Conservation (phyloP, 2,329 filamentous ascomycete species). For the Pseudocercospora musae region DNA sequence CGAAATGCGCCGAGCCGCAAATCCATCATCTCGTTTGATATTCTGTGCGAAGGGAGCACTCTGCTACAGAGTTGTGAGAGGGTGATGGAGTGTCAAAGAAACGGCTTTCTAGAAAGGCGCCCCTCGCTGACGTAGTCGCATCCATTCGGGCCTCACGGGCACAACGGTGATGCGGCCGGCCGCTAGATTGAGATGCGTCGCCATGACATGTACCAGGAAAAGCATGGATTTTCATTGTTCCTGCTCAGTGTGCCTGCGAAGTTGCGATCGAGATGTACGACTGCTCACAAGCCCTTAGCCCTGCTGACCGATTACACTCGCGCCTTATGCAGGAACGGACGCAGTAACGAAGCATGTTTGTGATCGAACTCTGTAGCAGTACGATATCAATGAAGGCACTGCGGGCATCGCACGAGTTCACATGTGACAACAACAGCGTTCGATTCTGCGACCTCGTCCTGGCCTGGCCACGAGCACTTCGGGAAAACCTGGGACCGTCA, state of each 20-base stretch:
- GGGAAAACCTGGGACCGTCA: not conserved
- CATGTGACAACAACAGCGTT: not conserved
- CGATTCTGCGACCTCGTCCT: too few species aligned
- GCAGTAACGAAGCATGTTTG: not conserved
- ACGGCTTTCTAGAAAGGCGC: not conserved
- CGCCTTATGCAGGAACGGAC: not conserved
- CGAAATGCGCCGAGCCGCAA: not conserved
- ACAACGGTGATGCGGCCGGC: not conserved
- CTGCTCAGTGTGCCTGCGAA: not conserved
- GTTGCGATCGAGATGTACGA: not conserved
- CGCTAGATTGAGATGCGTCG: too few species aligned
- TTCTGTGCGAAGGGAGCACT: not conserved
- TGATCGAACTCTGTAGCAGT: too few species aligned
- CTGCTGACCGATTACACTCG: not conserved
- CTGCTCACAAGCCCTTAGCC: not conserved
- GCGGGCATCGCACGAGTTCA: not conserved
- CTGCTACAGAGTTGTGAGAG: not conserved
- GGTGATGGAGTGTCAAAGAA: not conserved
- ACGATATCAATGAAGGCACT: not conserved
- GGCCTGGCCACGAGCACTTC: not conserved
- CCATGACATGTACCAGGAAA: too few species aligned
- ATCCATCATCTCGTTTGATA: not conserved
- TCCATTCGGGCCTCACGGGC: not conserved
- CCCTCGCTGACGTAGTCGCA: not conserved
- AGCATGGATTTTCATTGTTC: too few species aligned